Conservation (phyloP, 2,329 filamentous ascomycete genomes). For the Calonectria naviculata region DNA sequence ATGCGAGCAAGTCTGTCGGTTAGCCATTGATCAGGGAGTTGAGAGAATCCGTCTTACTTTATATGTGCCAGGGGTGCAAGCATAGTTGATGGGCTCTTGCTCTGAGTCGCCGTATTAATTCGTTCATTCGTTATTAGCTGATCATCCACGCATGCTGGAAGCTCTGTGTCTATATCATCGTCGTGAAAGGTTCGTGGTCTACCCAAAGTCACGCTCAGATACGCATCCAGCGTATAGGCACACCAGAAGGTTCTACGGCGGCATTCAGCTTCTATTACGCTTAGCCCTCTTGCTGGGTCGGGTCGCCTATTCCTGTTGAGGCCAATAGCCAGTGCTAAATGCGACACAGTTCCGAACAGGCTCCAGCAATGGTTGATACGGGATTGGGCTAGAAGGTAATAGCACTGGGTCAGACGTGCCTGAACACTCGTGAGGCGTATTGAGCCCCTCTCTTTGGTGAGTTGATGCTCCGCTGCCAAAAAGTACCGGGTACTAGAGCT, state of each 20-base stretch:
- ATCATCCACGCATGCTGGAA: conserved; percentile 37
- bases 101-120: conserved; percentile 18
- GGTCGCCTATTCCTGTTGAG: conserved; percentile 32
- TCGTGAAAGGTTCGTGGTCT: conserved; percentile 39
- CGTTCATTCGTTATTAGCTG: conserved; percentile 30
- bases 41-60: conserved; percentile 35
- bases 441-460: conserved; percentile 51
- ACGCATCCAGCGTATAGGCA: conserved; percentile 38
- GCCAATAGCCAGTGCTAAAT: conserved; percentile 51
- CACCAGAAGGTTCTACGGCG: conserved; percentile 40
- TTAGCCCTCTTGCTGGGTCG: conserved; percentile 23
- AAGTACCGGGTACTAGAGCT: conserved; percentile 34
- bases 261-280: conserved; percentile 34
- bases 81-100: conserved; percentile 41
- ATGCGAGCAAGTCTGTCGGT: conserved; percentile 46
- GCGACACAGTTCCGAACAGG: conserved; percentile 55
- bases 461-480: conserved; percentile 48
- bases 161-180: conserved; percentile 39
- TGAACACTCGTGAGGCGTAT: conserved; percentile 53
- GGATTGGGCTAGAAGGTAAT: conserved; percentile 56
- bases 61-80: conserved; percentile 49
- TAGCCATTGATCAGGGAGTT: background rate
- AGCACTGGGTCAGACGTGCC: conserved; percentile 54
- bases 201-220: conserved; percentile 37
- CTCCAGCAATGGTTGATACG: conserved; percentile 61